phyloP scores from a whole-genome alignment of 2,329 filamentous ascomycete genomes.

The Alternaria panax region DNA sequence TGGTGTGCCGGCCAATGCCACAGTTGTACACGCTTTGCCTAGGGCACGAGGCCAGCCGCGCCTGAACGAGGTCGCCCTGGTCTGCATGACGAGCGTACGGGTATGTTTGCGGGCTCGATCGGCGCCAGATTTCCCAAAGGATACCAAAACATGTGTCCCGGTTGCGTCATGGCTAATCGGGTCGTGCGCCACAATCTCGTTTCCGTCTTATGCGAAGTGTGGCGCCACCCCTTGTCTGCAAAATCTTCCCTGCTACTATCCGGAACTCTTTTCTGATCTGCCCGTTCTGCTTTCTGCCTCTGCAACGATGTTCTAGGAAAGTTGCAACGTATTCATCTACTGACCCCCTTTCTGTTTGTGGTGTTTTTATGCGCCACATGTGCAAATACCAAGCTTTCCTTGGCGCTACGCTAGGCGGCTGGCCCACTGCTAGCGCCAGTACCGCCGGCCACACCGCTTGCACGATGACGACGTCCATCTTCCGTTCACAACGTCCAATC shows the following conservation, averaged over 20 bases:
- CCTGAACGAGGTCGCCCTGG: constrained; percentile 5
- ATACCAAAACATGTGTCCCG: constrained; percentile 11
- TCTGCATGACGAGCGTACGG: constrained; percentile 14
- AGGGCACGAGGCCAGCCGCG: constrained; percentile 2
- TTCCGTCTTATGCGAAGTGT: constrained; percentile 7
- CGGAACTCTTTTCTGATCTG: not conserved
- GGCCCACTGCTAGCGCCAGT: constrained; percentile 1
- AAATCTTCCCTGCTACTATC: not conserved
- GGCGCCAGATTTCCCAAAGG: constrained; percentile 16
- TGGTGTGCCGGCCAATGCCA: constrained; percentile 3
- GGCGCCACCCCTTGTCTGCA: constrained; percentile 1
- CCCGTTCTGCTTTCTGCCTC: not conserved
- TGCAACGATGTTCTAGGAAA: not conserved
- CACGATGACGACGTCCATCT: constrained; percentile 18
- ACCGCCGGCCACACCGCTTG: constrained; percentile 13
- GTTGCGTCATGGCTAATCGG: constrained; percentile 22
- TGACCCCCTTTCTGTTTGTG: not conserved
- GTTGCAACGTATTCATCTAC: not conserved
- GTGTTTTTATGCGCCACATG: constrained; percentile 8
- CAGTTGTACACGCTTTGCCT: not conserved
- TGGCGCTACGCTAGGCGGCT: constrained; percentile 6
- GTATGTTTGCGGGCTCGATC: constrained; percentile 13
- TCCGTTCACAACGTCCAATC: not conserved
- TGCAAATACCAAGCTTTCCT: constrained; percentile 11
- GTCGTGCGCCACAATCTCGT: constrained; percentile 21